These are phyloP conservation scores for Fraxinus sp. DNA, from an alignment of 305 asterid genomes.

Conservation along the genomic window DNA sequence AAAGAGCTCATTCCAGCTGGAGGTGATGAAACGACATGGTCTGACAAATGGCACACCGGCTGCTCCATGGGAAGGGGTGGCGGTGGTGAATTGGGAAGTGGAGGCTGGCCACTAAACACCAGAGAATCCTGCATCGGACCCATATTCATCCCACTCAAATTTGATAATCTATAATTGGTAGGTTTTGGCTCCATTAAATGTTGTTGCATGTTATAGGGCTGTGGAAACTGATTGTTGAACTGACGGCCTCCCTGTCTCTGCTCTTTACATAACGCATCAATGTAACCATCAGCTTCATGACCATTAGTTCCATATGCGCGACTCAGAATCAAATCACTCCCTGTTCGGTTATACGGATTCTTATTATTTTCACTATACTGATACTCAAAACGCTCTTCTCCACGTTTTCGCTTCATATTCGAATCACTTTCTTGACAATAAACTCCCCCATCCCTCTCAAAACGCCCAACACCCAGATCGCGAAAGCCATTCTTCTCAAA, in stretches of 20 bases:
- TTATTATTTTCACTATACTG: constrained; percentile 23
- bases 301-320: constrained; percentile 33
- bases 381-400: constrained; percentile 30
- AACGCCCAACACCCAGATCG: constrained; percentile 22
- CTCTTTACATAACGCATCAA: constrained; percentile 27
- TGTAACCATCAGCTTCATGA: constrained; percentile 30
- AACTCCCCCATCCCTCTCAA: constrained; percentile 29
- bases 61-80: constrained; percentile 63
- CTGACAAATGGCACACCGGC: constrained; percentile 37
- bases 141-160: constrained; percentile 24
- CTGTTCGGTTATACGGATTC: constrained; percentile 28
- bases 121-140: constrained; percentile 20
- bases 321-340: constrained; percentile 27
- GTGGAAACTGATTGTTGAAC: constrained; percentile 29
- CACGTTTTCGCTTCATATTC: constrained; percentile 23
- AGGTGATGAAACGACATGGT: constrained; percentile 38
- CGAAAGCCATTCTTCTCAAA: constrained; percentile 15
- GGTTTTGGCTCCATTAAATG: constrained; percentile 34
- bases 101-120: constrained; percentile 48
- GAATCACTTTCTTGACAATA: constrained; percentile 25
- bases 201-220: constrained; percentile 29
- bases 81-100: constrained; percentile 72
- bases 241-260: constrained; percentile 30
- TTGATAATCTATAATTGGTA: constrained; percentile 27
- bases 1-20: constrained; percentile 43